These are phyloP conservation scores for Fusarium dlaminii DNA, from an alignment of 2,329 filamentous ascomycete species.

Conservation along the genomic window DNA sequence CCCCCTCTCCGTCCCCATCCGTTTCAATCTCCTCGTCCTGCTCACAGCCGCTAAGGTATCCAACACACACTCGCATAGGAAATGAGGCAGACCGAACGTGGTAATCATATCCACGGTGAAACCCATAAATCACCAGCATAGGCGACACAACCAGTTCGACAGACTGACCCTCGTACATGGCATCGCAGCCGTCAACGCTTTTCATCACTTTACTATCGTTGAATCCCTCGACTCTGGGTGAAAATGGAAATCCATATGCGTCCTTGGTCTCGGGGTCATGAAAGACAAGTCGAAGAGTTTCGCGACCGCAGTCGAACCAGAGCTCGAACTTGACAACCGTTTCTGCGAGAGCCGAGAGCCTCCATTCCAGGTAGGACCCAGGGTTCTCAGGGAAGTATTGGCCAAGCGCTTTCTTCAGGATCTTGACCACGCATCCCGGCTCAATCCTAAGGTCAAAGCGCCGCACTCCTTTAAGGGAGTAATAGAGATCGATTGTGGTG, in stretches of 20 bases:
- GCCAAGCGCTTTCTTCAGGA: not conserved
- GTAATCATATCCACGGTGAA: fast-evolving
- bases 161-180: too few species aligned
- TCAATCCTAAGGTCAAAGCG: fast-evolving
- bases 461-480: not conserved
- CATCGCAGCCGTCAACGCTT: too few species aligned
- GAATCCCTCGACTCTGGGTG: too few species aligned
- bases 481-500: not conserved
- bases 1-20: not conserved
- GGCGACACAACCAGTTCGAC: not conserved
- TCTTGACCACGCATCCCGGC: not conserved
- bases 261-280: not conserved
- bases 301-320: fast-evolving
- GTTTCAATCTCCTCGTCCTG: not conserved
- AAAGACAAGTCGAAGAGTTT: not conserved
- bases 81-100: fast-evolving
- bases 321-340: not conserved
- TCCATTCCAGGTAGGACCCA: fast-evolving
- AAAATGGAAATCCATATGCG: not conserved
- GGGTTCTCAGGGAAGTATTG: not conserved
- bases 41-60: not conserved
- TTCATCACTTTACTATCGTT: too few species aligned
- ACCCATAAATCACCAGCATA: not conserved
- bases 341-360: not conserved
- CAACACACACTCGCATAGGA: not conserved